phyloP scores from a whole-genome alignment of 768 basidiomycete genomes.

The Lentinula lateritia region DNA sequence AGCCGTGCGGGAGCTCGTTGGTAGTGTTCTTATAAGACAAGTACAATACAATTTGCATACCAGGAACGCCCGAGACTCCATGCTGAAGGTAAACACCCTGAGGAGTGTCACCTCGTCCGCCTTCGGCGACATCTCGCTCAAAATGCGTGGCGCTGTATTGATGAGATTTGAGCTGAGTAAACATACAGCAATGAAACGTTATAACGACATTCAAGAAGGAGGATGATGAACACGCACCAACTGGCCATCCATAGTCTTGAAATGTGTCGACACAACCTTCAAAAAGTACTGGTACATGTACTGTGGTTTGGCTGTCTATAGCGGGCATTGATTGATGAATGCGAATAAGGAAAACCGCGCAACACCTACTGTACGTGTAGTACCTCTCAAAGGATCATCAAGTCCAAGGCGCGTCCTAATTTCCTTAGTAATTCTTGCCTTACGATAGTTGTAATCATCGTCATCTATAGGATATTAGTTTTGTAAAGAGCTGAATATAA shows the following conservation, averaged over 20 bases:
- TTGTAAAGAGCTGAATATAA: not conserved
- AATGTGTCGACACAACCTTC: slow-evolving; percentile 96
- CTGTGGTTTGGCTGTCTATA: slow-evolving; percentile 67
- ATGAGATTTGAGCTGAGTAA: slow-evolving; percentile 73
- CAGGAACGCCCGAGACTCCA: slow-evolving; percentile 67
- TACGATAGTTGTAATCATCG: slow-evolving; percentile 72
- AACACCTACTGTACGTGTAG: slow-evolving; percentile 46
- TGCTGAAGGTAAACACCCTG: slow-evolving; percentile 73
- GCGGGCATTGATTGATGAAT: not conserved
- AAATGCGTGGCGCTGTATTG: slow-evolving; percentile 97
- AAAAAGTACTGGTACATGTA: slow-evolving; percentile 99
- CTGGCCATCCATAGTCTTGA: slow-evolving; percentile 73
- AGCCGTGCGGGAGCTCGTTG: too few relatives aligned
- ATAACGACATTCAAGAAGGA: not conserved
- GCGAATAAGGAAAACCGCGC: not conserved
- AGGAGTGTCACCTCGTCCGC: slow-evolving; percentile 49
- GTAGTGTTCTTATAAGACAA: too few relatives aligned
- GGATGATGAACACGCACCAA: slow-evolving; percentile 34
- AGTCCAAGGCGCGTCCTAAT: slow-evolving; percentile 76
- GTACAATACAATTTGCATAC: slow-evolving; percentile 14
- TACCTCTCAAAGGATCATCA: slow-evolving; percentile 70
- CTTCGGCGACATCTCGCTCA: slow-evolving; percentile 81
- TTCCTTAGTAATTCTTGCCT: slow-evolving; percentile 51
- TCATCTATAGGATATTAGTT: slow-evolving; percentile 37
- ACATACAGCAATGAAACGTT: not conserved